Percentiles rank a stretch among this genome's conserved stretches.
phyloP scores from a whole-genome alignment of 495 filamentous ascomycete genomes.

The Xylaria cubensis region DNA sequence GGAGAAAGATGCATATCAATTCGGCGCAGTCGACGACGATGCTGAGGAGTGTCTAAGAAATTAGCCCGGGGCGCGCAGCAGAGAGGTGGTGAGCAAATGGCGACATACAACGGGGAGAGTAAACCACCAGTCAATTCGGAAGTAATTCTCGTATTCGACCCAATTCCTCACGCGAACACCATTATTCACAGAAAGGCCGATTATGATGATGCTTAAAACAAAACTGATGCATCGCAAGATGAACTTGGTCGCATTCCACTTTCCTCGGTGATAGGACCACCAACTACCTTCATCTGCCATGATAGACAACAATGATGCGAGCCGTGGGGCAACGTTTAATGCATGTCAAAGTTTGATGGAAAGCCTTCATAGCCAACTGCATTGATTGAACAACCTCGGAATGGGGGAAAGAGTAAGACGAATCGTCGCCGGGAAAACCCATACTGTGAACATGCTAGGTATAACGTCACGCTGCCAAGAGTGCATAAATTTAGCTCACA shows the following conservation, averaged over 20 bases:
- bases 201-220: neutral
- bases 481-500: neutral
- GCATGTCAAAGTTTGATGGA: neutral
- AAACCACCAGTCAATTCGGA: slow-evolving; percentile 1
- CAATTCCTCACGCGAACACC: neutral
- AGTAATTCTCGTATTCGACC: neutral
- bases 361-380: neutral
- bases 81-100: neutral
- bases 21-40: slow-evolving; percentile 1
- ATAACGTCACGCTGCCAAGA: slow-evolving; percentile 12
- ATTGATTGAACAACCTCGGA: neutral
- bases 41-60: slow-evolving; percentile 7
- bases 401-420: neutral
- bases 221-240: slow-evolving; percentile 9
- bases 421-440: neutral
- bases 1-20: neutral
- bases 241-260: slow-evolving; percentile 15
- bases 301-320: neutral
- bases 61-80: neutral
- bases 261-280: slow-evolving; percentile 19
- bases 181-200: neutral
- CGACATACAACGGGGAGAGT: slow-evolving; percentile 14
- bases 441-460: neutral
- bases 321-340: neutral
- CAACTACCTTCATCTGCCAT: slow-evolving; percentile 14